Base-by-base conservation (phyloP, 805 yeast genomes). In the Wickerhamiella cacticola region DNA sequence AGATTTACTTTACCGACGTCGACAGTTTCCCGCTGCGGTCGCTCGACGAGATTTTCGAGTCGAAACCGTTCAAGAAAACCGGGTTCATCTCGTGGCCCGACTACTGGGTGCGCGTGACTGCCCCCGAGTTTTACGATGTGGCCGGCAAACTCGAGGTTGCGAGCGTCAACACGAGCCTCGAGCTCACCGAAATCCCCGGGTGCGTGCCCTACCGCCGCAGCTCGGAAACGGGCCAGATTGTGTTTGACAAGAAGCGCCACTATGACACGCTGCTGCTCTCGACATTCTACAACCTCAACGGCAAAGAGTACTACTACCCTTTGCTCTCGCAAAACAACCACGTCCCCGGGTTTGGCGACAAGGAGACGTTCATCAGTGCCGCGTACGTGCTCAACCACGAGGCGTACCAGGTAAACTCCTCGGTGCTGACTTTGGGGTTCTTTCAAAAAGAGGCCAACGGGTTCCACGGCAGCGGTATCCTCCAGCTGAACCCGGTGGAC, bases 41-140 rank as follows among this genome's bases (percentile, higher is more conserved):
- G 10, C 80, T 89, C 2, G 82, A 78, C 54, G 60, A 62, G 16
- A 59, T 83, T 19, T 81, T 85, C 59, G 66, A 65, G 3, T 63
- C 72, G 10, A 76, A 77, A 40, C 78, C 84, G 1, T 84, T 74
- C 63, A 52, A 57, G 15, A 60, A 69, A 10, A 64, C 68, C 50
- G 76, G 79, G 50, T 63, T 76, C 60, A 64, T 79, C 22, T 61
- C 78, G 22, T 85, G 94, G 89, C 94, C 94, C 1, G 95, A 85
- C 63, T 85, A 79, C 62, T 85, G 95, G 95, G 75, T 80, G 62
- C 72, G 95, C 54, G 78, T 88, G 5, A 82, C 88, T 1, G 75
- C 83, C 1, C 94, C 95, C 5, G 65, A 66, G 33, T 80, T 73
- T 56, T 85, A 81, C 62, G 73, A 75, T 25, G 77, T 85, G 53